Evolutionary conservation across 176 grass and related monocot genomes (phyloP), one percentile per base, ranked within the genome.

Genomic region (Triticum urartu): DNA sequence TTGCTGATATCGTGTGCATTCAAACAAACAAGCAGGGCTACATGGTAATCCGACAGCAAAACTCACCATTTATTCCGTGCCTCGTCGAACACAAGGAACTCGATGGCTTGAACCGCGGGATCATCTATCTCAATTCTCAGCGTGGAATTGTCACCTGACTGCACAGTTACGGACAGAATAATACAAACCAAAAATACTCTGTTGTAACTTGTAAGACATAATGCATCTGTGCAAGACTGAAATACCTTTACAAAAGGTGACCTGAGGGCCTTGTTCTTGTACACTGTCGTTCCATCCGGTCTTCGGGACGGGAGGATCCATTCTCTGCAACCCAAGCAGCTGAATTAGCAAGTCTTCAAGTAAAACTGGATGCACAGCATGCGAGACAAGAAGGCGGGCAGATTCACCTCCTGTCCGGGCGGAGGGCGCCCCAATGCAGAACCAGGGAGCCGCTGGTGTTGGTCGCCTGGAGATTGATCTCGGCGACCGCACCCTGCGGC

Each of bases 381-480:
- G 59, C n/a, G 64, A 26, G 10, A 64, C 77, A 72, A 82, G 11
- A 75, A 76, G 36, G 18, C 32, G 30, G 50, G 18, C 42, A 39
- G 50, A 61, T 72, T 85, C 82, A 99, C 97, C 82, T 84, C 69
- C 65, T 90, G 39, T 85, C 78, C 11, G 82, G 65, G 75, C 45
- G 67, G 87, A 99, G 83, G 78, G 78, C 89, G 28, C 97, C 97
- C 97, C 97, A 99, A 86, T 99, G 97, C 79, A 99, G 90, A 77
- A 93, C 25, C 9, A 99, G 85, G 26, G 85, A 87, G 56, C 88
- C 89, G 18, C 70, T 91, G 30, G 68, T 90, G 67, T 94, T 96
- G n/a, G 92, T 94, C 28, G 87, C 90, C 87, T 76, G 76, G 39
- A 99, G 72, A 75, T 85, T 62, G 75, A 99, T 90, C 86, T 85